Evolutionary conservation across 495 filamentous ascomycete species (phyloP), one percentile per base, ranked within the genome.

Genomic region (Evernia prunastri): DNA sequence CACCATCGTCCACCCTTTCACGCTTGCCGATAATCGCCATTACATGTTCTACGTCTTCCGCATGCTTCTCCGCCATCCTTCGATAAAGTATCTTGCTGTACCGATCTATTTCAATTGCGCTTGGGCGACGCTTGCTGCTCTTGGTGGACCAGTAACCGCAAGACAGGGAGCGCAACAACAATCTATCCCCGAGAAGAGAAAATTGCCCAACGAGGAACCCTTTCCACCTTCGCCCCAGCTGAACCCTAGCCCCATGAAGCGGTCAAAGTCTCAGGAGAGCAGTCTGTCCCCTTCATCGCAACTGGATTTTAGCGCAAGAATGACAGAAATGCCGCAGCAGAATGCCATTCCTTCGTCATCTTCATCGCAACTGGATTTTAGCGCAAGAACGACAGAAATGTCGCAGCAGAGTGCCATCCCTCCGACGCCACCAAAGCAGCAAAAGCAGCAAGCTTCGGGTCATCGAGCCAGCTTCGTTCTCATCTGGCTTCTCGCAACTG

Each of bases 41-140:
- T 98, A 96, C 77, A 84, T 94, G 62, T 98, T 98, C 76, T 98
- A 98, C 74, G 79, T 94, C 63, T 97, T 98, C 78, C 88, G 91
- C 0, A 83, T 95, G 66, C 87, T 91, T 15, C 85, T 95, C 60
- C 80, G 83, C 5, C 84, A 90, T 61, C 77, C 81, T 1, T 73
- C 76, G 23, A 71, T 89, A 18, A 86, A 87, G 40, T 95, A 95
- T 71, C 72, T 82, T 20, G 85, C 87, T 4, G 84, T 86, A 0
- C 78, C 84, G 0, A 71, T 85, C 33, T 93, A 86, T 67, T 80
- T 84, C 69, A 67, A 78, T 62, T 87, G 77, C 74, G 84, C 77
- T 33, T 96, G 76, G 86, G 77, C 75, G 36, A 73, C 78, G 18
- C 74, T 87, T n/a, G 77, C 78, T 70, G 82, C 84, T n/a, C 78